Conservation (phyloP, 2,329 filamentous ascomycete species). For the Xylariaceae sp. region DNA sequence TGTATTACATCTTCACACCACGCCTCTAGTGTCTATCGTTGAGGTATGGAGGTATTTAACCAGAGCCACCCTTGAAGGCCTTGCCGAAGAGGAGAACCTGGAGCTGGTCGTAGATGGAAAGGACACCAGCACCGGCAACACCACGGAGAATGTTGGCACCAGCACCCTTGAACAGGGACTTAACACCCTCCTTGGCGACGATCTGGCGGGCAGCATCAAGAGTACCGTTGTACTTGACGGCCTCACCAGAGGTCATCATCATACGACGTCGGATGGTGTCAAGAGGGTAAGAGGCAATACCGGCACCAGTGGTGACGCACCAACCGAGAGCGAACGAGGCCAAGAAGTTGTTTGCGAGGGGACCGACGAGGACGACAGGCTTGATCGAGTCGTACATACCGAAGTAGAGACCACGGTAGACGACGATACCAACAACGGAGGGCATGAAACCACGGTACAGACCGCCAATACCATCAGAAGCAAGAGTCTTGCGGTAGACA, state of each 20-base stretch:
- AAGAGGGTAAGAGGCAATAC: constrained; percentile 99
- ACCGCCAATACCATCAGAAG: constrained; percentile 97
- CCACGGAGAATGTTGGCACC: constrained; percentile 99
- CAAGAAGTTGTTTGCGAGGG: constrained; percentile 97
- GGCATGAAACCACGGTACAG: constrained; percentile 99
- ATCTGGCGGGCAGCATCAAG: constrained; percentile 96
- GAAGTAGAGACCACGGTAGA: constrained; percentile 99
- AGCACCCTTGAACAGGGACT: constrained; percentile 99
- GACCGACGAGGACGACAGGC: constrained; percentile 89
- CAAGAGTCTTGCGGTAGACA: constrained; percentile 99
- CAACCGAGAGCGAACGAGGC: constrained; percentile 98
- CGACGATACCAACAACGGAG: constrained; percentile 97
- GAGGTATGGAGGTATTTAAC: constrained; percentile 33
- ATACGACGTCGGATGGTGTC: constrained; percentile 99
- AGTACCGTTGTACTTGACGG: constrained; percentile 99
- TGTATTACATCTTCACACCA: constrained; percentile 34
- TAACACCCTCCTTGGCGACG: constrained; percentile 93
- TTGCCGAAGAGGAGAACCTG: constrained; percentile 99
- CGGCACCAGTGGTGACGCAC: constrained; percentile 99
- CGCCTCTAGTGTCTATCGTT: constrained; percentile 38
- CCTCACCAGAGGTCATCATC: constrained; percentile 98
- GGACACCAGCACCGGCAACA: constrained; percentile 99
- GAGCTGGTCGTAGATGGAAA: constrained; percentile 99
- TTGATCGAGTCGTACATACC: constrained; percentile 99
- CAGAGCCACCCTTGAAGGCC: constrained; percentile 77